Percentiles rank a stretch among this genome's conserved stretches.
phyloP scores from a whole-genome alignment of 306 rosid genomes.

The Cucumis sativus region DNA sequence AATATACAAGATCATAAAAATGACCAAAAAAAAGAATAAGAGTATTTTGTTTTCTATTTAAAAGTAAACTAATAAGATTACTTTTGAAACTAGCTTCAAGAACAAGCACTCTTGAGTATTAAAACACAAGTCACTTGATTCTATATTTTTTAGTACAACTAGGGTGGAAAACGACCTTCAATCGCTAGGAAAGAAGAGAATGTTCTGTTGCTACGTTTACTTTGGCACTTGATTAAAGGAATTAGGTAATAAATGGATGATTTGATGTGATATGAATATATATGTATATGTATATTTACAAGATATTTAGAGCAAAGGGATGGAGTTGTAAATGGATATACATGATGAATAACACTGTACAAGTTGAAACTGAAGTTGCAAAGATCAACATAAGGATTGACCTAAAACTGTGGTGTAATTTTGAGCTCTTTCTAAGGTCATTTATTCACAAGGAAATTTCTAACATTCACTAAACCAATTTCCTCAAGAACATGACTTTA shows the following conservation, averaged over 20 bases:
- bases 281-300: neutral
- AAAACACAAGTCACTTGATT: neutral
- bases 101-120: neutral
- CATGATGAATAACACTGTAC: conserved; percentile 14
- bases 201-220: too few species aligned
- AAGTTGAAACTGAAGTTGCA: conserved; percentile 19
- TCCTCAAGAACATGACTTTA: conserved; percentile 58
- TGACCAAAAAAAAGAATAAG: neutral
- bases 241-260: neutral
- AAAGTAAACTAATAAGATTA: neutral
- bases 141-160: too few species aligned
- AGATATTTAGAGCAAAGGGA: neutral
- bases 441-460: conserved; percentile 16
- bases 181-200: too few species aligned
- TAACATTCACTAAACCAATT: conserved; percentile 22
- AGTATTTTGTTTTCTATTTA: neutral
- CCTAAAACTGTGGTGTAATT: conserved; percentile 16
- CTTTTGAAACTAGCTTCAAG: neutral
- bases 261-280: neutral
- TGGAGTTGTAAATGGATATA: neutral
- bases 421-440: conserved; percentile 20
- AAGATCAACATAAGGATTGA: conserved; percentile 18
- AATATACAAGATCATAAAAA: neutral
- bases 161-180: too few species aligned
- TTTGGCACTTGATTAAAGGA: neutral